These are phyloP conservation scores for Rhododendron simsii DNA, from an alignment of 148 eudicot species.

Conservation along the genomic window DNA sequence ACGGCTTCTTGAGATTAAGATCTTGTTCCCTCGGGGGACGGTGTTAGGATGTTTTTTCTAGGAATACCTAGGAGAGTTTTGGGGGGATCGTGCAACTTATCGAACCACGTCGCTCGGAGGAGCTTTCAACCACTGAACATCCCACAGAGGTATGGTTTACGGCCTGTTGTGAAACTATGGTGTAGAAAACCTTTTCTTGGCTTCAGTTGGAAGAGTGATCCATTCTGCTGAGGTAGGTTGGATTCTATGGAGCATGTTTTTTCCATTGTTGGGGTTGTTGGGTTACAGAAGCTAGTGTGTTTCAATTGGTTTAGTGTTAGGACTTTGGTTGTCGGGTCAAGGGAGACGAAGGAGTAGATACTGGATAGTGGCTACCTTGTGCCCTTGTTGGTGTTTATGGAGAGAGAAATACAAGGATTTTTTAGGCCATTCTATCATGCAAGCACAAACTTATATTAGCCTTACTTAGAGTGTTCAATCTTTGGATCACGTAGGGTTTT, in stretches of 20 bases:
- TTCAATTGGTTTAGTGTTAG: background rate
- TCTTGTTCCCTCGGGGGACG: background rate
- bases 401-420: background rate
- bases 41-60: background rate
- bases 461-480: background rate
- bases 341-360: background rate
- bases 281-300: background rate
- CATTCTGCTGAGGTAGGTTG: background rate
- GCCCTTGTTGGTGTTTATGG: background rate
- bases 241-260: background rate
- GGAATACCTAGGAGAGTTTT: background rate
- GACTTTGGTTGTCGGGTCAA: background rate
- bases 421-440: background rate
- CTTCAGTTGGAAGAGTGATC: background rate
- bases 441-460: background rate
- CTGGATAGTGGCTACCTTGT: background rate
- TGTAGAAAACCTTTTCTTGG: background rate
- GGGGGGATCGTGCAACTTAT: background rate
- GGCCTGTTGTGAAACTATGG: background rate
- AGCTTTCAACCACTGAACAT: background rate
- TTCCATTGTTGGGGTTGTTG: background rate
- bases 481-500: background rate
- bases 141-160: background rate
- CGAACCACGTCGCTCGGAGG: too few species aligned
- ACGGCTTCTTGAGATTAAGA: background rate